These are phyloP conservation scores for Quercus rubra DNA, from an alignment of 306 rosid genomes.

Conservation along the genomic window DNA sequence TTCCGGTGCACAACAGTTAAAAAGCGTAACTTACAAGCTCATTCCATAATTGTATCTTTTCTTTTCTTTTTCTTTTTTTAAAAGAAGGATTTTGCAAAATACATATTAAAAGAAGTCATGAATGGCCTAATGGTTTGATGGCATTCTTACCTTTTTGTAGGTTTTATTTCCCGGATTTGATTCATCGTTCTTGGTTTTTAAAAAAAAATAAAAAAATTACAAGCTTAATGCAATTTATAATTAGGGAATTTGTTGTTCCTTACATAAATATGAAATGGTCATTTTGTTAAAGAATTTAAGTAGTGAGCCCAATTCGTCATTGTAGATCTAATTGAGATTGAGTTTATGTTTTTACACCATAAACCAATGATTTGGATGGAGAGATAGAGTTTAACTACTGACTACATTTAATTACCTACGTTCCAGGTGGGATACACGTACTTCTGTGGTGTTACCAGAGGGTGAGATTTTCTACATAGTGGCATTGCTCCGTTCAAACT, in stretches of 20 bases:
- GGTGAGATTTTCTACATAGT: conserved; percentile 82
- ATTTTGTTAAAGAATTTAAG: not conserved
- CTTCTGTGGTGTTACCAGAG: conserved; percentile 70
- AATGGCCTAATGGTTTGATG: too few relatives aligned
- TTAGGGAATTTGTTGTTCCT: too few relatives aligned
- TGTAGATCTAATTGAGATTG: not conserved
- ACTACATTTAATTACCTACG: not conserved
- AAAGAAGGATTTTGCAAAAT: too few relatives aligned
- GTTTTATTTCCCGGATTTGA: too few relatives aligned
- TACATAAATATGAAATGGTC: too few relatives aligned
- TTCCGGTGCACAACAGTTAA: not conserved
- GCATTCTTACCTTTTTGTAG: too few relatives aligned
- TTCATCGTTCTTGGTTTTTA: too few relatives aligned
- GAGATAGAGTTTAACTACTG: not conserved
- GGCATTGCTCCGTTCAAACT: conserved; percentile 70
- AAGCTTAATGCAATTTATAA: too few relatives aligned
- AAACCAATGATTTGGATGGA: not conserved
- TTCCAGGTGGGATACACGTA: conserved; percentile 85
- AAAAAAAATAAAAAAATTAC: too few relatives aligned
- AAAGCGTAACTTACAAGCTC: not conserved
- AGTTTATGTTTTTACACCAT: not conserved
- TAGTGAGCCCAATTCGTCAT: not conserved
- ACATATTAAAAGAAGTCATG: too few relatives aligned
- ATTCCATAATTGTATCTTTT: not conserved
- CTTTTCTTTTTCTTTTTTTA: not conserved